phyloP scores from a whole-genome alignment of 2,329 filamentous ascomycete genomes.

The Cercospora berteroae region DNA sequence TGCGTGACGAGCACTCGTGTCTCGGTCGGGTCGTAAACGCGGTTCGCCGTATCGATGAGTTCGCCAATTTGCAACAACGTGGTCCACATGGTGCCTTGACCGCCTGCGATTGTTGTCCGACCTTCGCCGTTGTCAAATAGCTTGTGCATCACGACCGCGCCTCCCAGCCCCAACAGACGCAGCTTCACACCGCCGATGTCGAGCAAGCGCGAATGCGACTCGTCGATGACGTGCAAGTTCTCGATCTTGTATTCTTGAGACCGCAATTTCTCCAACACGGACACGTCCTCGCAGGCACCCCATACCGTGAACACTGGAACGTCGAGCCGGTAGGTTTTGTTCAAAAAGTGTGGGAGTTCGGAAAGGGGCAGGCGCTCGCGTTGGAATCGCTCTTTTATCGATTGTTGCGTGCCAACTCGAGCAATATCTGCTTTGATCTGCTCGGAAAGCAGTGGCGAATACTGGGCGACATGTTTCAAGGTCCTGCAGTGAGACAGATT shows the following conservation, averaged over 20 bases:
- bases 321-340: constrained; percentile 84
- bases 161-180: constrained; percentile 85
- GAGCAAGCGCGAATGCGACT: constrained; percentile 91
- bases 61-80: constrained; percentile 97
- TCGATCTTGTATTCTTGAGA: constrained; percentile 97
- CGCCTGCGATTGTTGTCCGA: constrained; percentile 94
- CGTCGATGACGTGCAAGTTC: constrained; percentile 97
- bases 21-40: constrained; percentile 96
- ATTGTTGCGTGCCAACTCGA: constrained; percentile 62
- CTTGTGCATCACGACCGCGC: constrained; percentile 99
- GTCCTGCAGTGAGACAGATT: constrained; percentile 59
- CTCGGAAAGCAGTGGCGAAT: constrained; percentile 89
- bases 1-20: constrained; percentile 96
- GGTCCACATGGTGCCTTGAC: constrained; percentile 99
- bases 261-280: constrained; percentile 94
- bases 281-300: constrained; percentile 97
- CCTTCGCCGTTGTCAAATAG: constrained; percentile 98
- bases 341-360: constrained; percentile 84
- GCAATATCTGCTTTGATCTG: constrained; percentile 65
- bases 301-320: constrained; percentile 98
- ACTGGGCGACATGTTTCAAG: constrained; percentile 96
- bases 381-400: constrained; percentile 79
- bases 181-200: constrained; percentile 96
- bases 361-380: constrained; percentile 84
- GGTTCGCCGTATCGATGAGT: constrained; percentile 93